Evolutionary conservation across 139 green algal species (phyloP), one percentile per base, ranked within the genome.

Genomic region (Desmodesmus armatus): DNA sequence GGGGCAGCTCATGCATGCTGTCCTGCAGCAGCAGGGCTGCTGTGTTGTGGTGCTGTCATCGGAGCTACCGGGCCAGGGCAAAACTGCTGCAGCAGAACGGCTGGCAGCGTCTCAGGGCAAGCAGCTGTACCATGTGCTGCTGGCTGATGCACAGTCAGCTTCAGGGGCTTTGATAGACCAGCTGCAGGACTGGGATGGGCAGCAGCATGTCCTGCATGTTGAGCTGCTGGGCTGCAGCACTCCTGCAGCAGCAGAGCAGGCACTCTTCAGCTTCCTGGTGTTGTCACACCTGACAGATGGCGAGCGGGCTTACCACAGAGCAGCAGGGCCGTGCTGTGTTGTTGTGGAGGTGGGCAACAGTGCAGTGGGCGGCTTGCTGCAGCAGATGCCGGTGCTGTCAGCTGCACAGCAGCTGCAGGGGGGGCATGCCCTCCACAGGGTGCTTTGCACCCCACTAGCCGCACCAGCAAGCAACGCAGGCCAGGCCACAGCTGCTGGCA

Each of bases 21-120:
- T 81, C 4, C 29, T 69, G 49, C 73, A 81, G 31, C 23, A 81
- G 29, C 73, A 69, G 51, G 47, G 41, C 5, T 47, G 73, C 31
- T 44, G 51, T 81, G 49, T 47, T 27, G 31, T 81, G 47, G 73
- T 81, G 73, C 27, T 81, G 31, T 67, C 73, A 27, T 81, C 73
- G 29, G 73, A 81, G 3, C 43, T 69, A 5, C 73, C 73, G n/a
- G 73, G 73, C 19, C 73, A 81, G 47, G 73, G 73, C 49, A 81
- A 81, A 27, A 35, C 73, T 41, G 31, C 73, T 47, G 31, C 73
- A 47, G 47, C 73, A 81, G 27, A 25, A 44, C 47, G 29, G 73
- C 29, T 81, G 25, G 73, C 73, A 31, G 43, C 73, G 35, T 31
- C 44, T 7, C 51, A 66, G 11, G 13, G 17, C 27, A 41, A 81